phyloP scores from a whole-genome alignment of 2,329 filamentous ascomycete species.

The Zymoseptoria ardabiliae region DNA sequence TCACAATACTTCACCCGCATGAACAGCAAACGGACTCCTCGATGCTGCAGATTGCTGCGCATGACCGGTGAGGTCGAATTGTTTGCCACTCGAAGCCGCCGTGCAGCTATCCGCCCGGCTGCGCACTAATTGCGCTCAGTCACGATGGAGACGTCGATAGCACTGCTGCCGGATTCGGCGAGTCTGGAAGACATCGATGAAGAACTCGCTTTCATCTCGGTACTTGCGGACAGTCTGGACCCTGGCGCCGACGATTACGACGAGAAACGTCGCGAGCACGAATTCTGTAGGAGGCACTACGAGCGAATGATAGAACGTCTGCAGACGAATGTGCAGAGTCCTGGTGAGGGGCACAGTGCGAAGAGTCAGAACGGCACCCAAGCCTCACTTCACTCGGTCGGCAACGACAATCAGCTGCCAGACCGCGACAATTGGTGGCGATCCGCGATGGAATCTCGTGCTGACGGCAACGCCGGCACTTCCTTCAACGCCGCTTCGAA shows the following conservation, averaged over 20 bases:
- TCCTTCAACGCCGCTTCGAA: neutral
- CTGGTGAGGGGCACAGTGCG: slow-evolving; percentile 1
- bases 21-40: neutral
- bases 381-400: slow-evolving; percentile 1
- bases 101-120: neutral
- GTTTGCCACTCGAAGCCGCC: neutral
- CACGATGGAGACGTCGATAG: neutral
- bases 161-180: neutral
- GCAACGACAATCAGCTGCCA: slow-evolving; percentile 2
- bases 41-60: neutral
- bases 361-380: neutral
- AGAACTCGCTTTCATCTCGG: slow-evolving; percentile 28
- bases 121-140: neutral
- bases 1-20: neutral
- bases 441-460: slow-evolving; percentile 10
- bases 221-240: slow-evolving; percentile 28
- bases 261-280: slow-evolving; percentile 16
- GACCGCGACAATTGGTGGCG: slow-evolving; percentile 11
- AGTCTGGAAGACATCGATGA: slow-evolving; percentile 24
- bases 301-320: slow-evolving; percentile 4
- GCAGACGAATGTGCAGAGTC: neutral
- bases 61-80: neutral
- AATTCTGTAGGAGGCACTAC: slow-evolving; percentile 11
- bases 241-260: slow-evolving; percentile 24
- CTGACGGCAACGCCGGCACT: neutral